Evolutionary conservation across 495 filamentous ascomycete genomes (phyloP), one percentile per base, ranked within the genome.

Genomic region (Cercophora newfieldiana): DNA sequence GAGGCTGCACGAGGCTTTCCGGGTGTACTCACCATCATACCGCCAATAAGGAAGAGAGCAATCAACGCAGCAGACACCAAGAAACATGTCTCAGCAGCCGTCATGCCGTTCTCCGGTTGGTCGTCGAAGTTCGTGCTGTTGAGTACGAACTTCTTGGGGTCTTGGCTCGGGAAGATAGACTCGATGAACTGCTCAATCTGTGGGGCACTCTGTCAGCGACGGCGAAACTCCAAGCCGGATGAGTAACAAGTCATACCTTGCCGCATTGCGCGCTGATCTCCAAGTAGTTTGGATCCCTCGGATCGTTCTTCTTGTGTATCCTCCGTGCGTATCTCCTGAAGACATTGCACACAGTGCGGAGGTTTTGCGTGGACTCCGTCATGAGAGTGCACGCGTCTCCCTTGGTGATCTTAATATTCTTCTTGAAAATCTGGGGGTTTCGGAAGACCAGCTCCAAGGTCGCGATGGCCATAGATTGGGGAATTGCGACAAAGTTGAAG

Each of bases 401-500:
- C 81, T 97, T 97, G 59, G 91, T 94, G 75, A 98, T 97, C 81
- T 99, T 99, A 80, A 99, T 82, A 69, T 97, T 93, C 59, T 84
- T 87, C 71, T 94, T 79, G 79, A 96, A 97, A 61, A 99, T 88
- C 63, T 85, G 83, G 33, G 91, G 91, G 74, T 99, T 99, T 71
- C 91, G 89, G 86, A 97, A 99, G 71, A 95, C 91, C 30, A 95
- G 82, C 63, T 96, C 89, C 48, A 97, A 76, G 0, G 94, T 98
- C 2, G 95, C 94, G 77, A 99, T 97, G 28, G 96, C 95, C 95
- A 99, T 99, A 66, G 89, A 81, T 78, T 99, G 95, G n/a, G 95
- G 95, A 70, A 99, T 99, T 50, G 96, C 94, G 50, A 92, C 92
- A 75, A 99, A 99, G 82, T 99, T 98, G 89, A 99, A 99, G n/a